These are phyloP conservation scores for Neoscytalidium dimidiatum DNA, from an alignment of 2,329 filamentous ascomycete species.

Conservation along the genomic window DNA sequence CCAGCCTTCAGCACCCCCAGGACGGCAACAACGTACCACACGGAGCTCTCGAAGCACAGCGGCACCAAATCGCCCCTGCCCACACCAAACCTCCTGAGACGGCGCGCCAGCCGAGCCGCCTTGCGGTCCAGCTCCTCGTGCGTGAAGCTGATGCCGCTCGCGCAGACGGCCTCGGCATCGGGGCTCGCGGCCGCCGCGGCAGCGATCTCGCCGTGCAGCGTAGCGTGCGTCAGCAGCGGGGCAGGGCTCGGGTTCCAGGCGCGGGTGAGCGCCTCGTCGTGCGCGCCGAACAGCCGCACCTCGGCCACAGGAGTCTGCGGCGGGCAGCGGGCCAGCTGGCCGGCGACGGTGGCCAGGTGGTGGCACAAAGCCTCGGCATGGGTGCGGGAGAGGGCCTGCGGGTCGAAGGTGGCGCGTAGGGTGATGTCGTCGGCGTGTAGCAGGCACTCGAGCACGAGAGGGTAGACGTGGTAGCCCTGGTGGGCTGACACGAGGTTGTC, in stretches of 20 bases:
- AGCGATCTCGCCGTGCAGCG: constrained; percentile 50
- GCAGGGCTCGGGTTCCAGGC: not conserved
- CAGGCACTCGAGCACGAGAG: constrained; percentile 21
- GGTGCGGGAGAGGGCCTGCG: not conserved
- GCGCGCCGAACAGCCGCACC: not conserved
- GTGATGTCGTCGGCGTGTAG: not conserved
- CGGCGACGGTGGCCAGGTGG: not conserved
- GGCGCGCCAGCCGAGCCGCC: constrained; percentile 36
- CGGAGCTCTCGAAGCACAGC: not conserved
- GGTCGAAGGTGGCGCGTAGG: not conserved
- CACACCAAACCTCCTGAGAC: constrained; percentile 34
- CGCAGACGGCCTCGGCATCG: constrained; percentile 47
- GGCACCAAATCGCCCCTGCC: not conserved
- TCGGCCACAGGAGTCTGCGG: not conserved
- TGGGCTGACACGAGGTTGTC: not conserved
- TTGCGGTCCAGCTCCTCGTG: constrained; percentile 46
- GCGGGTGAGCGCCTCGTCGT: not conserved
- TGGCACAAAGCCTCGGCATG: constrained; percentile 12
- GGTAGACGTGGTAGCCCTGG: constrained; percentile 1
- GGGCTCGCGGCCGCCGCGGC: constrained; percentile 42
- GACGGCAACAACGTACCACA: constrained; percentile 36
- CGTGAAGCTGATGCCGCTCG: constrained; percentile 53
- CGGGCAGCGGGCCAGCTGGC: not conserved
- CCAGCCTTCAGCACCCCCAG: constrained; percentile 39
- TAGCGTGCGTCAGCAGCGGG: constrained; percentile 34